Base-by-base conservation (phyloP, 2,329 filamentous ascomycete genomes). In the Tolypocladium pustulatum region DNA sequence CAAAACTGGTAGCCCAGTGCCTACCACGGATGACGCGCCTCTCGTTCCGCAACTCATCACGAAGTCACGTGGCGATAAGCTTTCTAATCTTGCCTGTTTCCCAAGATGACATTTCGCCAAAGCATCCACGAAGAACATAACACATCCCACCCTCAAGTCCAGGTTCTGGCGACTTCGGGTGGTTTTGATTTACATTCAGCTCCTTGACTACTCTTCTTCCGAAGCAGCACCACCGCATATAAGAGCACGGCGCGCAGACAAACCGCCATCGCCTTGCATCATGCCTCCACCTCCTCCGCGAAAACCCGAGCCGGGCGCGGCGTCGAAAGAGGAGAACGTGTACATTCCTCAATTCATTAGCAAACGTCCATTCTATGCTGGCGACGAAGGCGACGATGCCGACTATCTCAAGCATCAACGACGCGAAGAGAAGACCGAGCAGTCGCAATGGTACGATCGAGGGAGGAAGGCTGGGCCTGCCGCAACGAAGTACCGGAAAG, bases 261-360 rank as follows among this genome's bases (percentile, higher is more conserved):
- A 52, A 22, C 54, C 53, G n/a, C 27, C 56, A 17, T 32, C 30
- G 32, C 32, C 9, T 55, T 30, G n/a, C 34, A 32, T 7, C 49
- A 32, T 60, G 57, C 57, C 55, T 56, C 58, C 60, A 34, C 67
- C 69, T 3, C 69, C 71, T 2, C 67, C 72, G 22, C 65, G 67
- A 32, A 74, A 72, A 58, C 64, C 69, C 8, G 69, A 72, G 54
- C 65, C 73, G 13, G 69, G 69, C 54, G 72, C 74, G 12, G 74
- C 75, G 6, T 83, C 81, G 58, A 96, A 96, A 72, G 91, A 96
- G 73, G 91, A 94, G 74, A 99, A 99, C 81, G 87, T 97, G 73
- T 99, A 99, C 80, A 99, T 99, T 68, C 94, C 94, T 7, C 86
- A 90, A 57, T 99, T 97, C 81, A 99, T 99, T 76, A 92, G 91